A percentile compares a stretch with the other conserved stretches of the same genome.
Conservation (phyloP, 225 moss, liverwort and hornwort species). For the Pleurozium schreberi region DNA sequence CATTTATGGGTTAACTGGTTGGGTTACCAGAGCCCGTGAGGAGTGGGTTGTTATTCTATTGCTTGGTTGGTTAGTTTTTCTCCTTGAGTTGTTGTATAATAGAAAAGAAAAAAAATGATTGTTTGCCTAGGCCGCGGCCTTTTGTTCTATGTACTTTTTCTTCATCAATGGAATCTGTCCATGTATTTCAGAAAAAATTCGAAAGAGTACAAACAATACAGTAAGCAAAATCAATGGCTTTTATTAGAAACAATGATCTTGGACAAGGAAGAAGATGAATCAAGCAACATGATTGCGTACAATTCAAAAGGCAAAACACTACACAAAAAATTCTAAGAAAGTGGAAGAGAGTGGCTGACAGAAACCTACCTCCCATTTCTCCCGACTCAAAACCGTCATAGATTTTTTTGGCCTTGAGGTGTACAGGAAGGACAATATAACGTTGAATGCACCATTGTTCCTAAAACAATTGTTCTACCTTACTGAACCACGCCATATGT, state of each 20-base stretch:
- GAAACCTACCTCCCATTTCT: conserved; percentile 24
- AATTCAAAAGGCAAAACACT: not conserved
- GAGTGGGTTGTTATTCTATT: too few species aligned
- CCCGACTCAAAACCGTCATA: conserved; percentile 11
- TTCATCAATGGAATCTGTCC: too few species aligned
- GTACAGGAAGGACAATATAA: conserved; percentile 50
- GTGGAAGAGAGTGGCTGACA: not conserved
- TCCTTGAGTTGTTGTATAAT: too few species aligned
- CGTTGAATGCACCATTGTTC: conserved; percentile 87
- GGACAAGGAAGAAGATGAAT: not conserved
- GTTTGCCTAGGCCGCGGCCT: too few species aligned
- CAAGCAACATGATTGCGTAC: not conserved
- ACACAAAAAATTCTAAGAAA: not conserved
- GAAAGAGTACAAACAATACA: not conserved
- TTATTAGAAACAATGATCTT: not conserved
- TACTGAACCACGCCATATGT: conserved; percentile 73
- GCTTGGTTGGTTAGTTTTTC: too few species aligned
- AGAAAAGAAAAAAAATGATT: too few species aligned
- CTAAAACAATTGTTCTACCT: conserved; percentile 65
- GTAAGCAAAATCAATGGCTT: not conserved
- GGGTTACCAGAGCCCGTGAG: too few species aligned
- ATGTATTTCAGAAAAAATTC: too few species aligned
- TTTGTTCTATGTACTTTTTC: too few species aligned
- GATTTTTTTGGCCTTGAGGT: conserved; percentile 30
- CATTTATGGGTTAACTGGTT: too few species aligned